Conservation (phyloP, 2,329 filamentous ascomycete species). For the Fusarium luffae region DNA sequence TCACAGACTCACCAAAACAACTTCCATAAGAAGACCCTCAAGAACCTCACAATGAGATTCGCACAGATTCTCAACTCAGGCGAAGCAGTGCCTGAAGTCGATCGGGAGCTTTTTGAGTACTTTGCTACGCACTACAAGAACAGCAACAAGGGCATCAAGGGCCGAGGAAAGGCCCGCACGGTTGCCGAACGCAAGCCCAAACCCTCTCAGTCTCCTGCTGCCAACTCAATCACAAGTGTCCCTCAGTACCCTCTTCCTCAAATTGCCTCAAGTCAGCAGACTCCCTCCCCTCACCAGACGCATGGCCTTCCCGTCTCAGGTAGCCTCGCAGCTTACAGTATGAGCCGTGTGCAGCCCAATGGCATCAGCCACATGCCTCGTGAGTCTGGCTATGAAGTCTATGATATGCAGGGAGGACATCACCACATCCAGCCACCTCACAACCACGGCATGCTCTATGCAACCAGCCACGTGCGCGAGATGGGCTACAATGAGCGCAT, state of each 20-base stretch:
- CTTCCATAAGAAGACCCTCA: conserved; percentile 82
- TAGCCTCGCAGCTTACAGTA: conserved; percentile 49
- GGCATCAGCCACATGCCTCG: conserved; percentile 46
- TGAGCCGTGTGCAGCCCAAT: conserved; percentile 45
- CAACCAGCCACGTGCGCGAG: conserved; percentile 56
- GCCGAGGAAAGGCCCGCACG: conserved; percentile 85
- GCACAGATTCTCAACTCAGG: conserved; percentile 67
- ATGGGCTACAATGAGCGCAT: conserved; percentile 58
- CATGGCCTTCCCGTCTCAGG: conserved; percentile 46
- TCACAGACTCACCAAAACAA: conserved; percentile 88
- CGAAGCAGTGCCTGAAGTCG: conserved; percentile 66
- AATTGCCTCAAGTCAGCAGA: conserved; percentile 41
- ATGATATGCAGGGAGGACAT: conserved; percentile 57
- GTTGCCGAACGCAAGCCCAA: conserved; percentile 58
- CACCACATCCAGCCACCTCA: conserved; percentile 36
- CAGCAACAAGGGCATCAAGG: conserved; percentile 98
- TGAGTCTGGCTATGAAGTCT: conserved; percentile 57
- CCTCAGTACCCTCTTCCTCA: conserved; percentile 45
- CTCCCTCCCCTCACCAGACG: conserved; percentile 33
- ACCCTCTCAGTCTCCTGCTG: conserved; percentile 42
- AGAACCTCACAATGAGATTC: conserved; percentile 77
- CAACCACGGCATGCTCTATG: conserved; percentile 54
- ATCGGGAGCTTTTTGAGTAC: conserved; percentile 85
- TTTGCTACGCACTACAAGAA: conserved; percentile 94
- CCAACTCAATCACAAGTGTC: conserved; percentile 21